Evolutionary conservation across 345 rosid species (phyloP).

Genomic region (Camelina sativa): DNA sequence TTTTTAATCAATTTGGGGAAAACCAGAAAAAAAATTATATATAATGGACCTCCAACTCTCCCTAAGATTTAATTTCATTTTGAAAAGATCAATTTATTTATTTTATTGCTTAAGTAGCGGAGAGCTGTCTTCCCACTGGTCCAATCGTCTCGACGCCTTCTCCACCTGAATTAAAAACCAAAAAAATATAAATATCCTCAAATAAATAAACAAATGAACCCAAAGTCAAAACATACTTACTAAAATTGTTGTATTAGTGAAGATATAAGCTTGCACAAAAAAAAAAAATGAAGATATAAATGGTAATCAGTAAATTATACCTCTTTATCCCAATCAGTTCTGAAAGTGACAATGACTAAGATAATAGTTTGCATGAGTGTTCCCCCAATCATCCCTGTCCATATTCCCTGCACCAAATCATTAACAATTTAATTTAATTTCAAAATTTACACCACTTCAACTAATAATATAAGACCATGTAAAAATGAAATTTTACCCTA

Average conservation of each 20-base stretch:
- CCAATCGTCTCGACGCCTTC: conserved; percentile 54
- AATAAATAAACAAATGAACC: not conserved
- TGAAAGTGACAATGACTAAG: conserved; percentile 50
- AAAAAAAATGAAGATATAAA: not conserved
- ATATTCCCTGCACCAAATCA: conserved; percentile 59
- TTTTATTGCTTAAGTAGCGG: conserved; percentile 41
- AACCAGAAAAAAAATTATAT: not conserved
- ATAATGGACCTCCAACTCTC: not conserved
- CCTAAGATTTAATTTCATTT: not conserved
- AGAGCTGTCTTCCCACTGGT: conserved; percentile 49
- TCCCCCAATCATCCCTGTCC: conserved; percentile 82
- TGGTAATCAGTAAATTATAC: conserved; percentile 42
- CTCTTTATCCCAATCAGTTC: conserved; percentile 73
- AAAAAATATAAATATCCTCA: not conserved
- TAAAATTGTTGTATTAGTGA: not conserved
- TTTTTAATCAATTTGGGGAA: conserved; percentile 8
- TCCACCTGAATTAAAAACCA: conserved; percentile 49
- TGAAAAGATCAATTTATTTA: not conserved
- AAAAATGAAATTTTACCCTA: conserved; percentile 44
- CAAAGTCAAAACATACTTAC: not conserved
- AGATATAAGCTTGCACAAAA: not conserved
- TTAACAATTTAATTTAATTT: not conserved
- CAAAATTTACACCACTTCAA: not conserved
- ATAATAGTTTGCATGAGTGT: conserved; percentile 62
- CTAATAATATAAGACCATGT: not conserved